Percentiles rank a stretch among this genome's conserved stretches.
phyloP scores from a whole-genome alignment of 768 basidiomycete species.

The Fomitopsis serialis region DNA sequence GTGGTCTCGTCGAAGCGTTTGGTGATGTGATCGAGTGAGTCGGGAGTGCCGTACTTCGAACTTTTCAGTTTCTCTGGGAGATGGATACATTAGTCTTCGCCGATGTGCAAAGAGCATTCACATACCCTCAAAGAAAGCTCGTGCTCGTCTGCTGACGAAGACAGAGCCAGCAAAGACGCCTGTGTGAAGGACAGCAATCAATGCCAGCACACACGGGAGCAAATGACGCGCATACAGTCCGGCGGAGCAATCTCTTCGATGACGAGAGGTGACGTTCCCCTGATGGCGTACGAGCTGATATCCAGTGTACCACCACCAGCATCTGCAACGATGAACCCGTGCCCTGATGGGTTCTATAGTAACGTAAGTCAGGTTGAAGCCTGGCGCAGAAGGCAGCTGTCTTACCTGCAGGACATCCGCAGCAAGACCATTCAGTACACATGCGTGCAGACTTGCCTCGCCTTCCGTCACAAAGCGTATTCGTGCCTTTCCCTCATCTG shows the following conservation, averaged over 20 bases:
- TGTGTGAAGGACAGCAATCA: constrained; percentile 19
- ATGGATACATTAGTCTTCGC: constrained; percentile 1
- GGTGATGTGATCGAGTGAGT: constrained; percentile 74
- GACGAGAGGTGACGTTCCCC: constrained; percentile 60
- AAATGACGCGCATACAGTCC: constrained; percentile 44
- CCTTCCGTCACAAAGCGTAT: constrained; percentile 82
- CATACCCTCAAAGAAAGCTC: constrained; percentile 66
- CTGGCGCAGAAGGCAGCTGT: not conserved
- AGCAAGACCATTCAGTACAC: constrained; percentile 72
- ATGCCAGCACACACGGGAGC: not conserved
- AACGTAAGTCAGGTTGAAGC: not conserved
- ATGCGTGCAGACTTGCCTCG: constrained; percentile 79
- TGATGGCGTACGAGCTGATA: constrained; percentile 75
- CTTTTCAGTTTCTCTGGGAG: constrained; percentile 60
- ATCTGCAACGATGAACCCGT: constrained; percentile 77
- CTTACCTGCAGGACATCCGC: constrained; percentile 70
- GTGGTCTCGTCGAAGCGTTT: constrained; percentile 80
- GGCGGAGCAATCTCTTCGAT: constrained; percentile 83
- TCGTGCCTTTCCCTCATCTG: constrained; percentile 63
- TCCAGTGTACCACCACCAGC: constrained; percentile 81
- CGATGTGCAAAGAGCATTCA: constrained; percentile 2
- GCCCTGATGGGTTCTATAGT: constrained; percentile 61
- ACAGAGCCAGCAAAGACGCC: constrained; percentile 81
- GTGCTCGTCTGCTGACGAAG: constrained; percentile 71
- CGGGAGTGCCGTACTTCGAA: constrained; percentile 68